Percentiles rank a stretch among this genome's conserved stretches.
Evolutionary conservation across 2,329 filamentous ascomycete genomes (phyloP).

Genomic region (Cladorrhinum sp.): DNA sequence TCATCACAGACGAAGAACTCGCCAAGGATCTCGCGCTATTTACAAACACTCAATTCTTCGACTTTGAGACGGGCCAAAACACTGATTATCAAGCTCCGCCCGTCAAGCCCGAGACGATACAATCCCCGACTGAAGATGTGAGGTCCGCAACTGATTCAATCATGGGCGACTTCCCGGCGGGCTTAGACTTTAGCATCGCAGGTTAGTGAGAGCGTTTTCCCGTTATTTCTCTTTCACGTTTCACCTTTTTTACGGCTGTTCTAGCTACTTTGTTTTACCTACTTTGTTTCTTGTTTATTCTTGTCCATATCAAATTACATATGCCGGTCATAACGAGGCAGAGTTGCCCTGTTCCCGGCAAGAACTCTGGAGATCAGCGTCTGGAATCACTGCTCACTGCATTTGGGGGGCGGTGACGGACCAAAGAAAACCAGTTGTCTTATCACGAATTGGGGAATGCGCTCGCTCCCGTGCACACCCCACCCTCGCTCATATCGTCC

Average conservation of each 20-base stretch:
- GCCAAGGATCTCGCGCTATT: conserved; percentile 74
- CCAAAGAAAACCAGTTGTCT: conserved; percentile 23
- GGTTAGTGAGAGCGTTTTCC: conserved; percentile 38
- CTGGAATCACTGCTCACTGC: conserved; percentile 2
- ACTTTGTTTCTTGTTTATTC: conserved; percentile 10
- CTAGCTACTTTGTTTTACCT: conserved; percentile 5
- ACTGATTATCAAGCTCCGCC: conserved; percentile 54
- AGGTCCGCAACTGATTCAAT: conserved; percentile 37
- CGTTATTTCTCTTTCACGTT: conserved; percentile 11
- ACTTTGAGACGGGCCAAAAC: conserved; percentile 67
- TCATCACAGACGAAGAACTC: conserved; percentile 66
- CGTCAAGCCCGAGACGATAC: conserved; percentile 39
- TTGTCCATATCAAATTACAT: not conserved
- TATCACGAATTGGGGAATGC: conserved; percentile 24
- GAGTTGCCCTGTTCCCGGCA: conserved; percentile 17
- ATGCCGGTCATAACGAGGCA: not conserved
- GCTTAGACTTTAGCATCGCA: conserved; percentile 47
- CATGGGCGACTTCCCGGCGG: conserved; percentile 45
- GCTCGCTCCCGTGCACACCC: conserved; percentile 12
- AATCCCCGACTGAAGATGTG: conserved; percentile 36
- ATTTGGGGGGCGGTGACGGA: conserved; percentile 6
- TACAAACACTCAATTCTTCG: conserved; percentile 79
- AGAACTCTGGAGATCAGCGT: conserved; percentile 14
- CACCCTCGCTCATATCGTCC: conserved; percentile 11
- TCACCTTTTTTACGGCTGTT: not conserved